Percentiles rank a stretch among this genome's conserved stretches.
phyloP scores from a whole-genome alignment of 805 yeast species.

The Wickerhamiella dianesei region DNA sequence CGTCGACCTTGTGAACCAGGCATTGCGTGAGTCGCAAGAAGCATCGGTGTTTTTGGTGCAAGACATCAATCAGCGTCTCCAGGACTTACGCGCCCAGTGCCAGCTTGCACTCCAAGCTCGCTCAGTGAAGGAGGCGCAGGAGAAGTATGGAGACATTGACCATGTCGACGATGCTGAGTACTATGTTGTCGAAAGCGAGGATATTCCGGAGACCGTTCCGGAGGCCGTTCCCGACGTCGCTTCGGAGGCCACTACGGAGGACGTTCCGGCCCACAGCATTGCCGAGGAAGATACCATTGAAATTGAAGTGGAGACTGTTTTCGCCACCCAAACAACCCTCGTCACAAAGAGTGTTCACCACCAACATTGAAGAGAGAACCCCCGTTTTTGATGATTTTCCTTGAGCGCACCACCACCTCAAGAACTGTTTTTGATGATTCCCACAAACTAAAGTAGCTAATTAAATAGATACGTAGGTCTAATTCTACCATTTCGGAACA shows the following conservation, averaged over 20 bases:
- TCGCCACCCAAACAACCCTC: slow-evolving; percentile 4
- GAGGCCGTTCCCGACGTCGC: not conserved
- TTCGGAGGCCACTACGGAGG: not conserved
- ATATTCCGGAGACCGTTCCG: not conserved
- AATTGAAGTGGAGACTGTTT: slow-evolving; percentile 7
- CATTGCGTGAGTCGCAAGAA: slow-evolving; percentile 20
- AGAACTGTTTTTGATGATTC: not conserved
- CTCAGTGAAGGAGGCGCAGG: slow-evolving; percentile 2
- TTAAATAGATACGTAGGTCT: not conserved
- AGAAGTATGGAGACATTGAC: slow-evolving; percentile 1
- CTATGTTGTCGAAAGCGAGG: not conserved
- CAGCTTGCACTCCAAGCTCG: slow-evolving; percentile 19
- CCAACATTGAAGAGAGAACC: not conserved
- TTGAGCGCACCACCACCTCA: too few species aligned
- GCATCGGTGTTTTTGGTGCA: slow-evolving; percentile 18
- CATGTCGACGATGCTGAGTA: slow-evolving; percentile 2
- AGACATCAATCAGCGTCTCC: slow-evolving; percentile 15
- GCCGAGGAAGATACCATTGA: not conserved
- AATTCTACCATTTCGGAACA: slow-evolving; percentile 26
- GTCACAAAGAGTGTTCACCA: slow-evolving; percentile 2
- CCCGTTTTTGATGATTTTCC: too few species aligned
- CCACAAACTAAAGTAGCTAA: not conserved
- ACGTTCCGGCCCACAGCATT: not conserved
- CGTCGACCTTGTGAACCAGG: slow-evolving; percentile 15
- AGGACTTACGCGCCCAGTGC: slow-evolving; percentile 14